A percentile compares a stretch with the other conserved stretches of the same genome.
phyloP scores from a whole-genome alignment of 352 stramenopile genomes.

The Pythium sp. region DNA sequence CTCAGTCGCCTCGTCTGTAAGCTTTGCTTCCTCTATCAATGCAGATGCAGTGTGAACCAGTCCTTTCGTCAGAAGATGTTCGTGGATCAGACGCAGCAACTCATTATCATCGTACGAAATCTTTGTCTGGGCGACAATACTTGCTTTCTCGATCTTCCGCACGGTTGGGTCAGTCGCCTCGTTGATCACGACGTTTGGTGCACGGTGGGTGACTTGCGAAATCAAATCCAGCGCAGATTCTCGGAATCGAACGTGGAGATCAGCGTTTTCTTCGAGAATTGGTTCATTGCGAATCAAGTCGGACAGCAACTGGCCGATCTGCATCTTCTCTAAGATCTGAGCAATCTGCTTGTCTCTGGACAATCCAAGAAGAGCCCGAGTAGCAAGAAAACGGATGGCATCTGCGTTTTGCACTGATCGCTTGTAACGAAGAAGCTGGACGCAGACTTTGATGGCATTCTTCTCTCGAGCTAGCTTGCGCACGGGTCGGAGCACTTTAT shows the following conservation, averaged over 20 bases:
- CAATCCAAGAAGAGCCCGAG: constrained; percentile 75
- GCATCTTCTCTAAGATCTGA: constrained; percentile 91
- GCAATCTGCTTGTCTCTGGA: constrained; percentile 86
- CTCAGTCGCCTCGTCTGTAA: constrained; percentile 23
- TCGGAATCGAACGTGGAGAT: constrained; percentile 84
- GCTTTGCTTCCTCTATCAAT: constrained; percentile 46
- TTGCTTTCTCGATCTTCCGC: constrained; percentile 87
- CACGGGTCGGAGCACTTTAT: constrained; percentile 66
- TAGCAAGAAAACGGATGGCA: constrained; percentile 78
- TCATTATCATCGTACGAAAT: constrained; percentile 86
- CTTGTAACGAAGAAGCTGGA: constrained; percentile 86
- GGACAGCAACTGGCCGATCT: constrained; percentile 78
- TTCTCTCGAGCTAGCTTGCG: constrained; percentile 71
- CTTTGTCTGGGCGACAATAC: constrained; percentile 84
- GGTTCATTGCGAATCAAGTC: constrained; percentile 86
- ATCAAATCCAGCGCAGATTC: constrained; percentile 87
- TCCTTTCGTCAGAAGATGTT: constrained; percentile 80
- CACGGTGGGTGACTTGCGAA: constrained; percentile 79
- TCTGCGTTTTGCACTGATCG: constrained; percentile 85
- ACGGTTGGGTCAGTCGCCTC: constrained; percentile 86
- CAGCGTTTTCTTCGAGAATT: constrained; percentile 82
- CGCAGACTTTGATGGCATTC: constrained; percentile 86
- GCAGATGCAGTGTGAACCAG: constrained; percentile 50
- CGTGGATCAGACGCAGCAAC: constrained; percentile 77
- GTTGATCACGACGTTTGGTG: constrained; percentile 81